Evolutionary conservation across 139 green algal genomes (phyloP), one percentile per base, ranked within the genome.

Genomic region (Picochlorum sp.): DNA sequence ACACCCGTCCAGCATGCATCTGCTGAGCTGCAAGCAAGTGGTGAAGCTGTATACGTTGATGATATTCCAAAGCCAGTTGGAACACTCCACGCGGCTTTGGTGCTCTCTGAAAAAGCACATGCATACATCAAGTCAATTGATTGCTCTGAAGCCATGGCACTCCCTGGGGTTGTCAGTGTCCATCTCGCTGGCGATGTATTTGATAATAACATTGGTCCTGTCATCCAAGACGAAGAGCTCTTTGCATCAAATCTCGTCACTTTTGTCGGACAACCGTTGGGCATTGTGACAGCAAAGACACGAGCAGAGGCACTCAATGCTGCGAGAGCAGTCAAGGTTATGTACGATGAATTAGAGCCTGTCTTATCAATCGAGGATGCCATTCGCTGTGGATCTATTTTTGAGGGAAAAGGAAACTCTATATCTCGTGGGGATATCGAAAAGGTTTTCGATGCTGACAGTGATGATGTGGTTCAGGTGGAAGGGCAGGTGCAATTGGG

Each of bases 321-420:
- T 1, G 85, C 87, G 6, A 66, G 62, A 28, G 64, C 80, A 4
- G 91, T 98, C 54, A 56, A 58, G 41, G 82, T 98, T 3, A 60
- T 77, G 45, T 98, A 98, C 60, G 83, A 96, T 66, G 87, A 96
- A 3, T 80, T 97, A 37, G 78, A 84, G 0, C 70, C 90, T 9
- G 50, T 96, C 15, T 77, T 98, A 62, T 84, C 72, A 80, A 90
- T 92, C 47, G 87, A 96, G 49, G 87, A 96, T 28, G 92, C 89
- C 15, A 82, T 95, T 18, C 80, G 65, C 11, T 80, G 80, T 16
- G 45, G 58, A 49, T 49, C 61, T n/a, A 45, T 41, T 46, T 59
- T 74, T 6, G 61, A 77, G 45, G 66, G 65, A 2, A 79, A 69
- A 58, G 74, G 66, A 7, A 66, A 80, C 69, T 72, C 47, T 9